A percentile compares a stretch with the other conserved stretches of the same genome.
These are phyloP conservation scores for Suillus americanus DNA, from an alignment of 768 basidiomycete genomes.

Conservation along the genomic window DNA sequence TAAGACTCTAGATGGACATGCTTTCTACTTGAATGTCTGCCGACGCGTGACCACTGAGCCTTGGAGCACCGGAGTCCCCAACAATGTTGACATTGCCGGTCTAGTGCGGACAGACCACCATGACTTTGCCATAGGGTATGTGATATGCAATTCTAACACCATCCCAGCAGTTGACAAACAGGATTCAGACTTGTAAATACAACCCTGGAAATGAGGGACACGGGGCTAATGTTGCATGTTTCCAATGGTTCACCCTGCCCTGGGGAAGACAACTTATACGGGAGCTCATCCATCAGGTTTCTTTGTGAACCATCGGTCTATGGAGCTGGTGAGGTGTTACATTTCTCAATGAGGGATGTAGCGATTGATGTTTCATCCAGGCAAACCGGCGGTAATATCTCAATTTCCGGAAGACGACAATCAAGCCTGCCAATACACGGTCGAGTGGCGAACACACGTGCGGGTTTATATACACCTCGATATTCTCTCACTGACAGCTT, in stretches of 20 bases:
- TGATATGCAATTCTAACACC: not conserved
- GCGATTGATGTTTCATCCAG: conserved; percentile 21
- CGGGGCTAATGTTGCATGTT: conserved; percentile 55
- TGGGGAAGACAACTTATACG: conserved; percentile 40
- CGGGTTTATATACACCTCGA: conserved; percentile 18
- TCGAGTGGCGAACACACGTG: conserved; percentile 86
- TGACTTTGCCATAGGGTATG: conserved; percentile 74
- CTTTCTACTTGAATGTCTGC: conserved; percentile 66
- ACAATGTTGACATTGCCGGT: conserved; percentile 56
- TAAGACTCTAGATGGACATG: conserved; percentile 43
- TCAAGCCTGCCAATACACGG: conserved; percentile 69
- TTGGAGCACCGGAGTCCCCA: conserved; percentile 56
- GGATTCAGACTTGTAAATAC: conserved; percentile 46
- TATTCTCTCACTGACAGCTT: not conserved
- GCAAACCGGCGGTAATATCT: conserved; percentile 56
- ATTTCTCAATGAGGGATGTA: not conserved
- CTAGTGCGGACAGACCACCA: conserved; percentile 61
- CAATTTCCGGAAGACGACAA: conserved; percentile 65
- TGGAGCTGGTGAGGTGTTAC: conserved; percentile 40
- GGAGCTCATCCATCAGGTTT: conserved; percentile 73
- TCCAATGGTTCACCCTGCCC: conserved; percentile 66
- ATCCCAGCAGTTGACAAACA: not conserved
- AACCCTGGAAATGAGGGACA: conserved; percentile 53
- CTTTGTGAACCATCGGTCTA: conserved; percentile 70
- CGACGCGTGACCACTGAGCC: conserved; percentile 52